phyloP scores from a whole-genome alignment of 208 protist genomes.

The Naegleria gruberi region DNA sequence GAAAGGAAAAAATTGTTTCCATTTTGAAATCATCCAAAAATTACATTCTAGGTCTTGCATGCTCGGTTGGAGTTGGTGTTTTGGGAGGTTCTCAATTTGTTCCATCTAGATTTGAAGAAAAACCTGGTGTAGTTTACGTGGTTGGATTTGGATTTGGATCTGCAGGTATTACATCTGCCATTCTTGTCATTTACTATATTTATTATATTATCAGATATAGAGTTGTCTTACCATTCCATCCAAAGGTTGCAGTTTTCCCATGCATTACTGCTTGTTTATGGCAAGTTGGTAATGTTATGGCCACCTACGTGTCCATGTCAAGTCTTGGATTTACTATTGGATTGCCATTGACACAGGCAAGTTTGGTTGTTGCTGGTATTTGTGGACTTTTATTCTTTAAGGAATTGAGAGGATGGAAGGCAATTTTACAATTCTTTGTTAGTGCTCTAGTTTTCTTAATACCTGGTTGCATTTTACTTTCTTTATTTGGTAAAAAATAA shows the following conservation, averaged over 20 bases:
- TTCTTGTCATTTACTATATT: neutral
- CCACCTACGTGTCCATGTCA: neutral
- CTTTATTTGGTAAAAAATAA: constrained; percentile 5
- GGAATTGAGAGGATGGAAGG: constrained; percentile 6
- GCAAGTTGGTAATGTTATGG: neutral
- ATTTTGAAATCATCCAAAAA: neutral
- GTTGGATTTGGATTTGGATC: constrained; percentile 11
- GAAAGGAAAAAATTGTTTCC: neutral
- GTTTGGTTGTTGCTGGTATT: constrained; percentile 7
- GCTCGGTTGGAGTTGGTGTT: neutral
- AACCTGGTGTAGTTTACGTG: neutral
- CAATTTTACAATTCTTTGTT: constrained; percentile 8
- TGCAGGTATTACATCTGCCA: neutral
- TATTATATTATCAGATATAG: neutral
- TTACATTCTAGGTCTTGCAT: neutral
- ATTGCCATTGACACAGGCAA: neutral
- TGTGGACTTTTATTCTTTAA: constrained; percentile 10
- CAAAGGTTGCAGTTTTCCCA: neutral
- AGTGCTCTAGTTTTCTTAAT: constrained; percentile 13
- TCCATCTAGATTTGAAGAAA: neutral
- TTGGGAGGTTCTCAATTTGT: neutral
- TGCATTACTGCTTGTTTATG: neutral
- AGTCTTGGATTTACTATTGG: constrained; percentile 8
- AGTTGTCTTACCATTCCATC: neutral
- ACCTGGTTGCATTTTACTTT: neutral